Base-by-base conservation (phyloP, 106 monocot genomes). In the Iris macrosiphon region DNA sequence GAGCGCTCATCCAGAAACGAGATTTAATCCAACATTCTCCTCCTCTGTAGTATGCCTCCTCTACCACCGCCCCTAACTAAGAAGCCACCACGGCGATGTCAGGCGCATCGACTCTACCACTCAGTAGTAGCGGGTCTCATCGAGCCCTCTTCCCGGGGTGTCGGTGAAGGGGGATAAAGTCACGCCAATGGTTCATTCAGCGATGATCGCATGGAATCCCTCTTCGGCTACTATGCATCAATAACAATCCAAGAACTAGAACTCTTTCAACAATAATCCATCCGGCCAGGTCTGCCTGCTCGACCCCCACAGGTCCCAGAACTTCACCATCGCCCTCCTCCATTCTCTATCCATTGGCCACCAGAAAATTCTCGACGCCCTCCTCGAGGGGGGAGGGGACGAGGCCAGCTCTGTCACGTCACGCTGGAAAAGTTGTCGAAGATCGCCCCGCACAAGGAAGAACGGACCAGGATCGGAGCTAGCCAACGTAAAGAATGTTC, bases 261-360 rank as follows among this genome's bases (percentile, higher is more conserved):
- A 38, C 13, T 35, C 25, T 23, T 40, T 29, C 29, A 67, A 0
- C 28, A 59, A 41, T 19, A 35, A 38, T 14, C 16, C 26, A 9
- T 55, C 73, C 7, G n/a, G n/a, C n/a, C 88, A 81, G 45, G 76
- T 79, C 34, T 62, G 29, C 42, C 74, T 95, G 0, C 81, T 95
- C 31, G 89, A 89, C 53, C 71, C 89, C 4, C 95, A 77, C 12
- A 95, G 82, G 58, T 95, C 95, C n/a, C 95, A 95, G 44, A 95
- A 89, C 74, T 61, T 76, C n/a, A 71, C 89, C 16, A 95, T 95
- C 45, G 71, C n/a, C n/a, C n/a, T 95, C 28, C 62, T 95, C 46
- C 73, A 76, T 26, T 77, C 85, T 10, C 79, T 89, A 9, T 52
- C 74, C 20, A 62, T 77, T 30, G 73, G 70, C 61, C 75, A 82